Conservation (phyloP, 441 rosid genomes). For the Pelargonium cotyledonis region DNA sequence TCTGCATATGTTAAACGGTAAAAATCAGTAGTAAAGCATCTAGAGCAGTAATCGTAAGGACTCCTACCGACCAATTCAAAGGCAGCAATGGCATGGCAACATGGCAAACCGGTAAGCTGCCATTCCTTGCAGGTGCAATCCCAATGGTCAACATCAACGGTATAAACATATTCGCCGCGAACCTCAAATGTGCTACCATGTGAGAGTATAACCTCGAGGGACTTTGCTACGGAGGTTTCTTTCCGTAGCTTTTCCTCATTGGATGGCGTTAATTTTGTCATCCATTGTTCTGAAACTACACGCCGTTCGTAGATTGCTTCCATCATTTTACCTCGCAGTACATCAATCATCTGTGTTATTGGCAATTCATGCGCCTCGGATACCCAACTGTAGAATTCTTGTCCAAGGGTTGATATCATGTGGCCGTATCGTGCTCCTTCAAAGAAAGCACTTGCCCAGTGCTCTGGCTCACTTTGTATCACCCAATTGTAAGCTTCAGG, state of each 20-base stretch:
- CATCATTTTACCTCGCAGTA: slow-evolving; percentile 61
- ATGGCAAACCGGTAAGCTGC: slow-evolving; percentile 58
- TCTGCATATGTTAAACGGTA: slow-evolving; percentile 48
- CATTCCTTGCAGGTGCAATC: slow-evolving; percentile 64
- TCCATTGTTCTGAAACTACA: slow-evolving; percentile 53
- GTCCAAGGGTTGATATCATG: slow-evolving; percentile 50
- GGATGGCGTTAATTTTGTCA: slow-evolving; percentile 49
- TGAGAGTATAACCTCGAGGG: slow-evolving; percentile 37
- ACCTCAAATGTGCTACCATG: slow-evolving; percentile 46
- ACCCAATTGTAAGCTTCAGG: slow-evolving; percentile 66
- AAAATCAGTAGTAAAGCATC: slow-evolving; percentile 44
- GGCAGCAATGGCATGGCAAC: slow-evolving; percentile 65
- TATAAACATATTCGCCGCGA: slow-evolving; percentile 36
- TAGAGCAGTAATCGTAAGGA: slow-evolving; percentile 59
- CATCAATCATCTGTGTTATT: slow-evolving; percentile 61
- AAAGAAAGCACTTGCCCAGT: slow-evolving; percentile 66
- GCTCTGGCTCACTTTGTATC: slow-evolving; percentile 58
- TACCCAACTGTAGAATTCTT: slow-evolving; percentile 64
- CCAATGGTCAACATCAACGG: slow-evolving; percentile 47
- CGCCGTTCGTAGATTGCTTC: slow-evolving; percentile 48
- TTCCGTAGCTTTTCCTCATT: slow-evolving; percentile 56
- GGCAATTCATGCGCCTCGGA: slow-evolving; percentile 64
- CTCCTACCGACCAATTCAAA: slow-evolving; percentile 36
- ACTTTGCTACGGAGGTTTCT: slow-evolving; percentile 33
- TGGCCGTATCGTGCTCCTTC: slow-evolving; percentile 62